Evolutionary conservation across 345 rosid species (phyloP), one percentile per base, ranked within the genome.

Genomic region (Lepidium aucheri): DNA sequence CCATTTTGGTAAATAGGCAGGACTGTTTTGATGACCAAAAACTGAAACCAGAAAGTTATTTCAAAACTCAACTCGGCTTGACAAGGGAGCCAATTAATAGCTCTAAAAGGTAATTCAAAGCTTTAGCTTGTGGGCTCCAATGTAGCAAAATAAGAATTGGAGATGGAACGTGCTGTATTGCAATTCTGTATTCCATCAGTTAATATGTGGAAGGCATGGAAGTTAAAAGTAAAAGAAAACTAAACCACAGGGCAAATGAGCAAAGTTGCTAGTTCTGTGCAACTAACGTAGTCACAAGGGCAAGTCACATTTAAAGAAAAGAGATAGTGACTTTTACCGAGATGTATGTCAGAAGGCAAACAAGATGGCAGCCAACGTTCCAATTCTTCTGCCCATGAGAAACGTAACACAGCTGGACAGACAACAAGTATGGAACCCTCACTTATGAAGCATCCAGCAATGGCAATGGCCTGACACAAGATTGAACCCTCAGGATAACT

Each of bases 331-430:
- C 15, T 7, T 35, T 51, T 85, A 90, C 98, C 97, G 34, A 93
- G 89, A 80, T 93, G 98, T 69, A 89, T 80, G 69, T 90, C 97
- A 24, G 91, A 80, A 62, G 98, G 98, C 74, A 90, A 80, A 79
- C 88, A 90, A 77, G 17, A 77, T 55, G 96, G 90, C 75, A 93
- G 80, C 98, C 98, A 93, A 56, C 87, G 89, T 78, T 93, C 98
- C 76, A 93, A 61, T 72, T 93, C 97, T 74, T 93, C 97, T 33
- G 97, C 98, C 97, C 98, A 93, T 9, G 93, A 77, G 74, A 72
- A 86, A 49, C 97, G 91, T 76, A 93, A 77, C 57, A 93, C 71
- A 59, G 98, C 98, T 22, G 98, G 98, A 78, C 98, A 90, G 35
- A 90, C 98, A 75, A 93, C 80, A 70, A 93, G 91, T 62, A 90